Evolutionary conservation across 768 basidiomycete genomes (phyloP).

Genomic region (Suillus lakei): DNA sequence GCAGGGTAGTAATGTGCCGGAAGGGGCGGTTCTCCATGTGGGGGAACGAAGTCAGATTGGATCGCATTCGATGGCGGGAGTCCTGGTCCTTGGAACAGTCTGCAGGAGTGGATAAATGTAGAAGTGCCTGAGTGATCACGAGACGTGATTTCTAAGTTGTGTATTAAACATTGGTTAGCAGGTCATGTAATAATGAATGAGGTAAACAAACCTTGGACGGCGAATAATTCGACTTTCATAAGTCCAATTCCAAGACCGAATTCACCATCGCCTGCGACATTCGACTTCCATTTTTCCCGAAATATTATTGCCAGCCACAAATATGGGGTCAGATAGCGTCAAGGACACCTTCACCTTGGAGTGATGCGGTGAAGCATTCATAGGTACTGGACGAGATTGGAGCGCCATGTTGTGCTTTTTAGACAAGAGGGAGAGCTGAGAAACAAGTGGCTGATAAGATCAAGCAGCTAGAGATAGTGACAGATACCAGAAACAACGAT

Average conservation of each 20-base stretch:
- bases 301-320: conserved; percentile 68
- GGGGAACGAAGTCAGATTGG: conserved; percentile 52
- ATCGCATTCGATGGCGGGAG: conserved; percentile 88
- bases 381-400: conserved; percentile 57
- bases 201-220: conserved; percentile 60
- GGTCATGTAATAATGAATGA: conserved; percentile 5
- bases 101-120: conserved; percentile 70
- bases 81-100: conserved; percentile 81
- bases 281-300: conserved; percentile 83
- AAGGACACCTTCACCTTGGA: conserved; percentile 77
- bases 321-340: conserved; percentile 59
- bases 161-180: conserved; percentile 14
- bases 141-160: conserved; percentile 66
- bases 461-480: conserved; percentile 15
- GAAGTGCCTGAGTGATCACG: conserved; percentile 82
- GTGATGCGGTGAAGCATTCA: conserved; percentile 84
- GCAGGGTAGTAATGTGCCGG: conserved; percentile 73
- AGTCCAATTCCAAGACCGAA: conserved; percentile 71
- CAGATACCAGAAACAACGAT: conserved; percentile 15
- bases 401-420: conserved; percentile 26
- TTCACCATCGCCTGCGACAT: conserved; percentile 66
- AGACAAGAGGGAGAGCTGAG: neutral
- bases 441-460: conserved; percentile 1
- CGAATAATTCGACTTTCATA: conserved; percentile 81
- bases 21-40: conserved; percentile 60